Evolutionary conservation across 176 grass and related monocot genomes (phyloP).

Genomic region (Aegilops longissima): DNA sequence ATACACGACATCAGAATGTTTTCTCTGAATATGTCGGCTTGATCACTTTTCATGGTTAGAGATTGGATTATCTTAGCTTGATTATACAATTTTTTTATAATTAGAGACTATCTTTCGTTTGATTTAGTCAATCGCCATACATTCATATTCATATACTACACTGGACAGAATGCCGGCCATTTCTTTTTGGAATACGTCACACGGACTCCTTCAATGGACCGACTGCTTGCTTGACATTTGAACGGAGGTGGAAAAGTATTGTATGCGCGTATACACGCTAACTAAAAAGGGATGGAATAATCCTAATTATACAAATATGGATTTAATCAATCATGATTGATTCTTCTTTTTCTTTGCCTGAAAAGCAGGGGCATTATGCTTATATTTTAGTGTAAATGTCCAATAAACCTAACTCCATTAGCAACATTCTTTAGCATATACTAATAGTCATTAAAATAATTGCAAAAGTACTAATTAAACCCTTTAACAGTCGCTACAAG

Average conservation of each 20-base stretch:
- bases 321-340: slow-evolving; percentile 19
- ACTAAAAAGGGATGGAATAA: neutral
- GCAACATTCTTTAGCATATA: neutral
- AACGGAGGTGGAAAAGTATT: slow-evolving; percentile 1
- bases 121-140: slow-evolving; percentile 29
- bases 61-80: neutral
- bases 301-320: neutral
- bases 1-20: neutral
- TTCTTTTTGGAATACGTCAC: neutral
- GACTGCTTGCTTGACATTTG: slow-evolving; percentile 16
- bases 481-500: too few species aligned
- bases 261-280: neutral
- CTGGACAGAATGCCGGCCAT: slow-evolving; percentile 9
- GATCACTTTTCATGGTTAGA: neutral
- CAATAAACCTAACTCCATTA: slow-evolving; percentile 31
- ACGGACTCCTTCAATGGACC: slow-evolving; percentile 9
- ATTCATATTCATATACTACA: neutral
- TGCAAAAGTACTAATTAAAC: too few species aligned
- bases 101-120: neutral
- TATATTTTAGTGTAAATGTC: neutral
- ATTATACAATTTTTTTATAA: neutral
- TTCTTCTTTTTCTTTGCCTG: neutral
- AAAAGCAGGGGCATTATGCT: slow-evolving; percentile 2
- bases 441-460: neutral
- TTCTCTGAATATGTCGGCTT: slow-evolving; percentile 39